Evolutionary conservation across 2,329 filamentous ascomycete species (phyloP).

Genomic region (Fusarium verticillioides): DNA sequence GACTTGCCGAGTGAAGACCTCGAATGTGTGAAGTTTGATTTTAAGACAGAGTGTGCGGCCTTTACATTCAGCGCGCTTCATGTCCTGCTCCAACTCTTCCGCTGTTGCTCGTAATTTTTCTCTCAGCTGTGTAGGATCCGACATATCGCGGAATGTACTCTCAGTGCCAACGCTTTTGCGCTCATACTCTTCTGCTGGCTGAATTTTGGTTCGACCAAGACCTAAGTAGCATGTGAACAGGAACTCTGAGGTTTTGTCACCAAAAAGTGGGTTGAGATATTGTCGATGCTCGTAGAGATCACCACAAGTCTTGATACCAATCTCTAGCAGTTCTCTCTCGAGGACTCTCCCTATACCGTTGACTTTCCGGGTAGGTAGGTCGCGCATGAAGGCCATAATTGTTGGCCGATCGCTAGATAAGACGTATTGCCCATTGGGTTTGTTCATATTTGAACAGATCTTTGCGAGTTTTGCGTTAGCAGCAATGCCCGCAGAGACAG

Average conservation of each 20-base stretch:
- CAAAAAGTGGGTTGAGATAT: slow-evolving; percentile 81
- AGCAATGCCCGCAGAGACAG: slow-evolving; percentile 93
- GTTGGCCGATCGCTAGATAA: slow-evolving; percentile 76
- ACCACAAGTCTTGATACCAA: slow-evolving; percentile 88
- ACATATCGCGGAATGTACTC: slow-evolving; percentile 87
- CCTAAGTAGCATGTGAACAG: slow-evolving; percentile 86
- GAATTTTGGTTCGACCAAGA: slow-evolving; percentile 83
- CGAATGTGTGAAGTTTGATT: slow-evolving; percentile 93
- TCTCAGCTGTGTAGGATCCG: slow-evolving; percentile 72
- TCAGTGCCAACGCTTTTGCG: slow-evolving; percentile 95
- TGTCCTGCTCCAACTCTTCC: slow-evolving; percentile 86
- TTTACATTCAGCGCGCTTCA: slow-evolving; percentile 82
- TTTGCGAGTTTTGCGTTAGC: slow-evolving; percentile 95
- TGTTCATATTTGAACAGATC: slow-evolving; percentile 95
- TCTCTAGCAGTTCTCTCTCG: slow-evolving; percentile 87
- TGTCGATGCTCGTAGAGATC: slow-evolving; percentile 84
- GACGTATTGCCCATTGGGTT: slow-evolving; percentile 91
- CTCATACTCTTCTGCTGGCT: slow-evolving; percentile 89
- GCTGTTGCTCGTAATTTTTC: slow-evolving; percentile 84
- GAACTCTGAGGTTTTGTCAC: slow-evolving; percentile 91
- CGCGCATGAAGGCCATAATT: slow-evolving; percentile 87
- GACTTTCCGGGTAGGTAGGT: slow-evolving; percentile 87
- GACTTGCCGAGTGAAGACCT: slow-evolving; percentile 86
- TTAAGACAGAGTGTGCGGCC: slow-evolving; percentile 93
- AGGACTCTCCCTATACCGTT: slow-evolving; percentile 96